Conservation (phyloP, 2,329 filamentous ascomycete genomes). For the Exophiala bonariae region DNA sequence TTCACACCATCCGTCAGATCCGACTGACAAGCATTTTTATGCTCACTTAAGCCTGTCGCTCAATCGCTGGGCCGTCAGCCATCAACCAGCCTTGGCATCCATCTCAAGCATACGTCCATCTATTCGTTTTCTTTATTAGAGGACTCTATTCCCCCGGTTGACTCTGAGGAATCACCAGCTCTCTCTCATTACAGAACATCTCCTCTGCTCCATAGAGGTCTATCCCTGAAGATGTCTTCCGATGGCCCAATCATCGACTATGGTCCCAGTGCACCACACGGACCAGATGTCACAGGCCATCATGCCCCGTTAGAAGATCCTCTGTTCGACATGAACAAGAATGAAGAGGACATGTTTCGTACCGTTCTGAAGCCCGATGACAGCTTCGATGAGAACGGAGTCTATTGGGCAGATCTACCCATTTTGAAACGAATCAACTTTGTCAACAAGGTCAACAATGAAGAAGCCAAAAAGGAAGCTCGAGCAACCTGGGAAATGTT, state of each 20-base stretch:
- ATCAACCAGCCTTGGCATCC: no score
- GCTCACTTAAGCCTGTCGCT: constrained; percentile 10
- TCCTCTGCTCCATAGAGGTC: no score
- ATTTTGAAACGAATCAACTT: constrained; percentile 70
- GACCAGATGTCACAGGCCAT: constrained; percentile 46
- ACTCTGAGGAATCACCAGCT: not conserved
- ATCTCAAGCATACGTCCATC: constrained; percentile 7
- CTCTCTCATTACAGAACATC: not conserved
- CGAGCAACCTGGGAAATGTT: constrained; percentile 71
- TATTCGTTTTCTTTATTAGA: constrained; percentile 7
- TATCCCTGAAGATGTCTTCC: not conserved
- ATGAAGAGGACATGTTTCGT: constrained; percentile 68
- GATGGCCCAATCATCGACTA: constrained; percentile 16
- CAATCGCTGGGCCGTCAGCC: constrained; percentile 3
- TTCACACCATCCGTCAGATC: constrained; percentile 13
- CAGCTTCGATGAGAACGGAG: constrained; percentile 76
- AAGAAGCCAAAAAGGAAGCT: constrained; percentile 70
- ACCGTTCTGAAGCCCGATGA: constrained; percentile 85
- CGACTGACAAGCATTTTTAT: constrained; percentile 22
- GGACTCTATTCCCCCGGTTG: not conserved
- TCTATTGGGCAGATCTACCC: constrained; percentile 91
- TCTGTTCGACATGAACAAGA: constrained; percentile 52
- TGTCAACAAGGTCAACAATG: constrained; percentile 69
- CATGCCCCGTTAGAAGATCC: constrained; percentile 42
- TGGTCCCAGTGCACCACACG: constrained; percentile 42